Conservation (phyloP, 1,284 basidiomycete species). For the Pseudozyma hubeiensis region DNA sequence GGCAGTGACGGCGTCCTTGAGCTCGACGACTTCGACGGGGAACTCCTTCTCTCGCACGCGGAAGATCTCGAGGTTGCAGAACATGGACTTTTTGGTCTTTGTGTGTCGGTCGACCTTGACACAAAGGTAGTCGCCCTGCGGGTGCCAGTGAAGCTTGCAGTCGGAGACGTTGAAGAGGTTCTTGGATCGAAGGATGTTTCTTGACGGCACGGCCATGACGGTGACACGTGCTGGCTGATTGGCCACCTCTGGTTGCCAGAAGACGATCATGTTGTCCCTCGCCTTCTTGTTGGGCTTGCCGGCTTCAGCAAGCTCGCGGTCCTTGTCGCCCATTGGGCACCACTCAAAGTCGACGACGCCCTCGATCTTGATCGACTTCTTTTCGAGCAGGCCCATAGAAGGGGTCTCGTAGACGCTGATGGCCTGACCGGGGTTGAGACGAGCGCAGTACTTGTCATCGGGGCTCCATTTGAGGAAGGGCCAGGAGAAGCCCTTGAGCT, state of each 20-base stretch:
- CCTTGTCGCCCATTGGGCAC: slow-evolving; percentile 90
- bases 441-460: slow-evolving; percentile 94
- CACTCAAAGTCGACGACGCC: slow-evolving; percentile 99
- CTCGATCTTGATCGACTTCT: slow-evolving; percentile 97
- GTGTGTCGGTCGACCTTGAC: slow-evolving; percentile 99
- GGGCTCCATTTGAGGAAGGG: slow-evolving; percentile 97
- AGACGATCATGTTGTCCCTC: slow-evolving; percentile 91
- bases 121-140: slow-evolving; percentile 97
- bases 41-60: slow-evolving; percentile 96
- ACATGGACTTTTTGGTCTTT: slow-evolving; percentile 98
- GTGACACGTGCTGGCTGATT: slow-evolving; percentile 98
- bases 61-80: slow-evolving; percentile 99
- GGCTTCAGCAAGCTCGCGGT: slow-evolving; percentile 73
- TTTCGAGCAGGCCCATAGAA: slow-evolving; percentile 91
- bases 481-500: slow-evolving; percentile 80
- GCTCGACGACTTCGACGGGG: slow-evolving; percentile 96
- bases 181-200: slow-evolving; percentile 88
- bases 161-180: slow-evolving; percentile 98
- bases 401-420: slow-evolving; percentile 98
- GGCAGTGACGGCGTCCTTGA: slow-evolving; percentile 95
- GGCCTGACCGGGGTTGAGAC: slow-evolving; percentile 86
- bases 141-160: slow-evolving; percentile 99
- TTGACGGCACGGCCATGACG: slow-evolving; percentile 87
- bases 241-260: slow-evolving; percentile 94
- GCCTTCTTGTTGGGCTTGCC: slow-evolving; percentile 71